Base-by-base conservation (phyloP, 208 protist species). In the Leishmania mexicana region DNA sequence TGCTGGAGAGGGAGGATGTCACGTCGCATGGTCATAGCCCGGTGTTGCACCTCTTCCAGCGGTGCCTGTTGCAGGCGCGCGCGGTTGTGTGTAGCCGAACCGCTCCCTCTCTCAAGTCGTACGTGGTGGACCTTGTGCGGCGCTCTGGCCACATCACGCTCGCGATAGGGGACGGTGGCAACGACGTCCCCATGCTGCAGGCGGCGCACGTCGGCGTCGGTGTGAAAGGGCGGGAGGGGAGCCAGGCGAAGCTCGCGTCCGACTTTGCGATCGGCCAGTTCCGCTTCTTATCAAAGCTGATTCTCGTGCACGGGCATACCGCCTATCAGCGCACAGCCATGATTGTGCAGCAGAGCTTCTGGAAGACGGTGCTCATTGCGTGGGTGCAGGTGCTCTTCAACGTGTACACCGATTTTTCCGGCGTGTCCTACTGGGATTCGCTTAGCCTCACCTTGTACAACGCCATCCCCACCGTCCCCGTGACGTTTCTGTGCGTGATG, bases 291-390 rank as follows among this genome's bases (percentile, higher is more conserved):
- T 89, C 91, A 58, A 86, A 90, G 62, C 88, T 99, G 10, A 85
- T 99, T 17, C 87, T 99, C 7, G 94, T 99, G 76, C 98, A 99
- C 76, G 98, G 98, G 31, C 90, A 96, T 76, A 98, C 92, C 28
- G 96, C 95, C 28, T 98, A 96, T 81, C 82, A 94, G 35, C 91
- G 98, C 35, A 98, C 94, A 6, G 86, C 94, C 11, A 95, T 97
- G 81, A 96, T 99, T 53, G 96, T 98, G 35, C 96, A 98, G 80
- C 99, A 99, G 86, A 98, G 92, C 81, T 99, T 99, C 79, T 99
- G 98, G 85, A 99, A 99, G 89, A 98, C 95, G 62, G 91, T 98
- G 31, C 87, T 98, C 38, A 88, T 99, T 64, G 91, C 92, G 60
- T 98, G 98, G 86, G 91, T 98, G 81, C 97, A 99, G 84, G 81